Evolutionary conservation across 2,329 filamentous ascomycete genomes (phyloP).

Genomic region (Fusarium verticillioides): DNA sequence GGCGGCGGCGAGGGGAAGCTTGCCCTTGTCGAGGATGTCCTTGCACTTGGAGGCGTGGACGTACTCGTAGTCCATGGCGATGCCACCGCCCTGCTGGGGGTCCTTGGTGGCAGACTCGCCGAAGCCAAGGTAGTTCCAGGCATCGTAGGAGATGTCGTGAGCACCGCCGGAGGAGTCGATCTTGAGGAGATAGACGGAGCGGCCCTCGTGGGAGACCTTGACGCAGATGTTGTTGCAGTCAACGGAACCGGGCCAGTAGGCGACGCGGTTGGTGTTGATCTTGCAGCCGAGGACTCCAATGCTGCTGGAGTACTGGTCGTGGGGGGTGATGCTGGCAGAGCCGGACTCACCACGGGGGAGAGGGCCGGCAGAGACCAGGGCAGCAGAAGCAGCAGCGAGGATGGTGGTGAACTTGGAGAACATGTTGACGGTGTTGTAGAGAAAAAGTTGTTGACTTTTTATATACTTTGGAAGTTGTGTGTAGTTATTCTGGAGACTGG

Average conservation of each 20-base stretch:
- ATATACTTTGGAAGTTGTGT: slow-evolving; percentile 7
- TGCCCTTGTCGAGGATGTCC: slow-evolving; percentile 60
- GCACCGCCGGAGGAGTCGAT: slow-evolving; percentile 67
- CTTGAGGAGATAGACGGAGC: slow-evolving; percentile 66
- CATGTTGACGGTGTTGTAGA: slow-evolving; percentile 40
- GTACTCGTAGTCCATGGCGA: slow-evolving; percentile 62
- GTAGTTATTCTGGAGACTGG: slow-evolving; percentile 38
- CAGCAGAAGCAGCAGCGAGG: slow-evolving; percentile 46
- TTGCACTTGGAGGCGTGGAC: slow-evolving; percentile 61
- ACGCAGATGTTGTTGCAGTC: slow-evolving; percentile 68
- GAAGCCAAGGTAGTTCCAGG: slow-evolving; percentile 68
- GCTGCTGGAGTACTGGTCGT: slow-evolving; percentile 66
- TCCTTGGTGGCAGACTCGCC: slow-evolving; percentile 59
- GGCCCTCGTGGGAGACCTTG: slow-evolving; percentile 60
- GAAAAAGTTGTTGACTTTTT: slow-evolving; percentile 24
- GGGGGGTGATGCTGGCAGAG: slow-evolving; percentile 60
- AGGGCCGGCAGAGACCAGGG: slow-evolving; percentile 45
- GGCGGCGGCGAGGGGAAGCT: slow-evolving; percentile 64
- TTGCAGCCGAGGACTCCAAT: slow-evolving; percentile 70
- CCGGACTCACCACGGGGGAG: slow-evolving; percentile 42
- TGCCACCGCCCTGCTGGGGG: slow-evolving; percentile 61
- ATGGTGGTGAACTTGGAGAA: slow-evolving; percentile 47
- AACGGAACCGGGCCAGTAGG: slow-evolving; percentile 67
- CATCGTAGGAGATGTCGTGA: slow-evolving; percentile 70
- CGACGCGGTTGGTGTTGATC: slow-evolving; percentile 69